Percentiles rank a stretch among this genome's conserved stretches.
Evolutionary conservation across 2,329 filamentous ascomycete genomes (phyloP).

Genomic region (Microcera coccophila): DNA sequence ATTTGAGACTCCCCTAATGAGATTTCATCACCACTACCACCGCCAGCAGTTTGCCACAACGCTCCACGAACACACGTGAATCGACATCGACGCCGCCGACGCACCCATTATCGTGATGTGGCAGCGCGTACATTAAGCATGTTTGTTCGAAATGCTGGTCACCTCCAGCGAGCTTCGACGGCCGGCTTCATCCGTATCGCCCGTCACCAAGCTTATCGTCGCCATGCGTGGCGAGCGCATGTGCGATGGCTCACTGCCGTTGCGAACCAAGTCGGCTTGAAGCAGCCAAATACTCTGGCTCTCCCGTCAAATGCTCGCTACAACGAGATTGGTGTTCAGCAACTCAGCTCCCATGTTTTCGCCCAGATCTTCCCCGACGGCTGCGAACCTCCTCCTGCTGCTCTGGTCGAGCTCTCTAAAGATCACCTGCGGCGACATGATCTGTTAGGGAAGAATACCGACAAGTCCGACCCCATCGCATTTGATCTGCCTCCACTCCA

Average conservation of each 20-base stretch:
- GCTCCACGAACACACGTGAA: slow-evolving; percentile 6
- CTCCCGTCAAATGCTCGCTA: slow-evolving; percentile 61
- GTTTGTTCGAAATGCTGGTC: slow-evolving; percentile 32
- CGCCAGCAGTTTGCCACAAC: not conserved
- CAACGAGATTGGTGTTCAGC: slow-evolving; percentile 93
- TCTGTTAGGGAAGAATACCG: slow-evolving; percentile 83
- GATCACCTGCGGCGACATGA: slow-evolving; percentile 84
- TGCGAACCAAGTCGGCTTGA: slow-evolving; percentile 21
- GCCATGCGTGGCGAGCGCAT: slow-evolving; percentile 33
- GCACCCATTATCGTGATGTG: slow-evolving; percentile 23
- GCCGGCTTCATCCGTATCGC: slow-evolving; percentile 50
- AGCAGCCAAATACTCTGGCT: slow-evolving; percentile 33
- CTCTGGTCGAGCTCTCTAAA: slow-evolving; percentile 74
- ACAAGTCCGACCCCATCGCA: slow-evolving; percentile 68
- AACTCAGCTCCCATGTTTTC: slow-evolving; percentile 80
- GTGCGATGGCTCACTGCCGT: slow-evolving; percentile 44
- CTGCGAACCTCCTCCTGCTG: slow-evolving; percentile 54
- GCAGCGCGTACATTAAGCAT: slow-evolving; percentile 24
- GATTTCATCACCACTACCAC: not conserved
- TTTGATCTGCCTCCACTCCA: slow-evolving; percentile 81
- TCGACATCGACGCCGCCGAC: slow-evolving; percentile 9
- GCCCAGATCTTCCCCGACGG: slow-evolving; percentile 71
- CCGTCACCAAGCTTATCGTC: slow-evolving; percentile 43
- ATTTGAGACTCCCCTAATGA: not conserved
- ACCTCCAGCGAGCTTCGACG: slow-evolving; percentile 39